Percentiles rank a stretch among this genome's conserved stretches.
phyloP scores from a whole-genome alignment of 768 basidiomycete genomes.

The Rhizopogon vinicolor region DNA sequence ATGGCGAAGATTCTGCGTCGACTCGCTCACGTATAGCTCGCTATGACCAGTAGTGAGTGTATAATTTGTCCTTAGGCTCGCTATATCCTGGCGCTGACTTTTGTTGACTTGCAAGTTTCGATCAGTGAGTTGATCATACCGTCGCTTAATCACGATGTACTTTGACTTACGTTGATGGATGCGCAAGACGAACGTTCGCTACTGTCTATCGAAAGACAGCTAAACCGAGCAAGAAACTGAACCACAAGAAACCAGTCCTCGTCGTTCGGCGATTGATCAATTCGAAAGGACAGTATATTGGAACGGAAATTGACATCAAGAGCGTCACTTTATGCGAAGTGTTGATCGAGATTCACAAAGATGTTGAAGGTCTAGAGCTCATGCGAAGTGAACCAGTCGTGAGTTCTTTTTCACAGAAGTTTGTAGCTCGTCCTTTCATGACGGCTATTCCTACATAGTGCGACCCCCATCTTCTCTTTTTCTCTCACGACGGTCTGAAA shows the following conservation, averaged over 20 bases:
- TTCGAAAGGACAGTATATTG: background rate
- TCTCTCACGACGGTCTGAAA: conserved; percentile 8
- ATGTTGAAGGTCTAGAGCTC: background rate
- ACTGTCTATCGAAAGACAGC: background rate
- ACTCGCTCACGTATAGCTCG: background rate
- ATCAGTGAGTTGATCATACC: background rate
- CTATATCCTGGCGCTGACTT: background rate
- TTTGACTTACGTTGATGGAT: background rate
- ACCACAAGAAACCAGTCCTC: conserved; percentile 16
- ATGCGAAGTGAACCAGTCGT: conserved; percentile 5
- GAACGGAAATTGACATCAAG: background rate
- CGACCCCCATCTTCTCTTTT: conserved; percentile 10
- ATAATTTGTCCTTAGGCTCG: background rate
- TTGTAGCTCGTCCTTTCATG: background rate
- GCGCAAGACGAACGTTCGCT: background rate
- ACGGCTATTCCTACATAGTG: conserved; percentile 4
- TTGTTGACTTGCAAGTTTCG: background rate
- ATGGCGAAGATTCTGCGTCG: background rate
- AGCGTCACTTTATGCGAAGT: background rate
- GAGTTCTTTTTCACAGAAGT: background rate
- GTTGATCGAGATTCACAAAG: background rate
- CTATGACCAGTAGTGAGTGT: background rate
- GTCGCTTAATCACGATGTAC: background rate
- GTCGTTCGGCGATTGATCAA: conserved; percentile 17
- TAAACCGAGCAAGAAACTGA: conserved; percentile 3